phyloP scores from a whole-genome alignment of 2,329 filamentous ascomycete genomes.

The Aspergillus sp. region DNA sequence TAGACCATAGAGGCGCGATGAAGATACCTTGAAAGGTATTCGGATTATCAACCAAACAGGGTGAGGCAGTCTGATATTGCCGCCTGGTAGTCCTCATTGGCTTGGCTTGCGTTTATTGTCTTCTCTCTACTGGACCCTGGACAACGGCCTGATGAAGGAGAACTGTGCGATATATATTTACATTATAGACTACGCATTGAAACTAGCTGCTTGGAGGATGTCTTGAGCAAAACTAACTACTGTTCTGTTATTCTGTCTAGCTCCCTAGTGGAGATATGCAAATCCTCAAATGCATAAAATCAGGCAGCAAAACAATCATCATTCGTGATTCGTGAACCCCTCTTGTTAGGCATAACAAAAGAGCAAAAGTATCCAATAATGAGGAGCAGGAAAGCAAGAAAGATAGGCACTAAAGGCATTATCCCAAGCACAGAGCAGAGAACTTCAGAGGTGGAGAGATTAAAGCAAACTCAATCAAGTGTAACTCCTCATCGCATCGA shows the following conservation, averaged over 20 bases:
- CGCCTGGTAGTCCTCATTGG: too few relatives aligned
- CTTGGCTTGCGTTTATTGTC: too few relatives aligned
- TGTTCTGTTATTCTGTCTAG: background rate
- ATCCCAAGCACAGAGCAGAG: background rate
- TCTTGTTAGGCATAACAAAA: background rate
- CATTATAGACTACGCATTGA: background rate
- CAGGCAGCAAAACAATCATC: background rate
- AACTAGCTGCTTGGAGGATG: background rate
- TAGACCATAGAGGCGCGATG: slow-evolving; percentile 17
- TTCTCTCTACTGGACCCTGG: too few relatives aligned
- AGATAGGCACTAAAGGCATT: background rate
- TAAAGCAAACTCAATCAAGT: slow-evolving; percentile 32
- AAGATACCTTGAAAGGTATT: background rate
- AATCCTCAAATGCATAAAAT: background rate
- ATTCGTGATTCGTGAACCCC: background rate
- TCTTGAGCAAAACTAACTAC: background rate
- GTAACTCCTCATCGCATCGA: slow-evolving; percentile 84
- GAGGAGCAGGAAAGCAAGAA: background rate
- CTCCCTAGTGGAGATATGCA: background rate
- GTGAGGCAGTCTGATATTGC: too few relatives aligned
- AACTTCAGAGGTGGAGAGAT: background rate
- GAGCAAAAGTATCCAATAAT: background rate
- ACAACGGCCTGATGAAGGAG: too few relatives aligned
- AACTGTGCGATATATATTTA: too few relatives aligned
- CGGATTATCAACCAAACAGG: too few relatives aligned